These are phyloP conservation scores for Calycina herbarum DNA, from an alignment of 2,329 filamentous ascomycete species.

Conservation along the genomic window DNA sequence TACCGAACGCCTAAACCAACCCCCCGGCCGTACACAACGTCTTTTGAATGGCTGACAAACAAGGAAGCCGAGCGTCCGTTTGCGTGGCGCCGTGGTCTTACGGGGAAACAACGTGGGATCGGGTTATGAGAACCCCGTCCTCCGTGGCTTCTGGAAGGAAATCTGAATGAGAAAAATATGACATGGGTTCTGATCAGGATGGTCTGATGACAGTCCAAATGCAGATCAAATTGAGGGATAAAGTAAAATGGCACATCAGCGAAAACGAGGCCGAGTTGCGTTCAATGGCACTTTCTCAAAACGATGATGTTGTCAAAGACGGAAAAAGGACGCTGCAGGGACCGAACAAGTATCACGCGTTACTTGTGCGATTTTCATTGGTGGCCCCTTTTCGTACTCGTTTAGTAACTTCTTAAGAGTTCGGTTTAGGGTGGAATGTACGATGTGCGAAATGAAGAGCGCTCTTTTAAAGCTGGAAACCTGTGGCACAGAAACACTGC, in stretches of 20 bases:
- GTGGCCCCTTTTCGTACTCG: neutral
- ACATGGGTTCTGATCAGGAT: neutral
- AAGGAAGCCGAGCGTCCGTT: neutral
- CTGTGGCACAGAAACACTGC: neutral
- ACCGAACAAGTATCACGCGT: neutral
- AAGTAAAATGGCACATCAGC: neutral
- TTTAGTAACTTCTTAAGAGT: neutral
- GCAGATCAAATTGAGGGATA: neutral
- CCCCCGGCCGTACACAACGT: too few relatives aligned
- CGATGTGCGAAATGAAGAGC: neutral
- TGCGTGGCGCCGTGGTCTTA: neutral
- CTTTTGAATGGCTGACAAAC: conserved; percentile 1
- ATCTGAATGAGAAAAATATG: neutral
- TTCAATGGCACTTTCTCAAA: neutral
- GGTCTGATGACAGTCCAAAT: conserved; percentile 3
- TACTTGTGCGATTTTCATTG: neutral
- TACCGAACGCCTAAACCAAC: neutral
- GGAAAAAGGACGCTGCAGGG: neutral
- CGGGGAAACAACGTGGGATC: conserved; percentile 3
- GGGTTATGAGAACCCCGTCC: neutral
- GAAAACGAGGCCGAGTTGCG: neutral
- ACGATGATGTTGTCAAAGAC: neutral
- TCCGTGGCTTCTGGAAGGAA: neutral
- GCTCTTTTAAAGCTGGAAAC: neutral
- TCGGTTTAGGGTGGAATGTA: too few relatives aligned